Percentiles rank a stretch among this genome's conserved stretches.
These are phyloP conservation scores for Botrytis fragariae DNA, from an alignment of 2,329 filamentous ascomycete genomes.

Conservation along the genomic window DNA sequence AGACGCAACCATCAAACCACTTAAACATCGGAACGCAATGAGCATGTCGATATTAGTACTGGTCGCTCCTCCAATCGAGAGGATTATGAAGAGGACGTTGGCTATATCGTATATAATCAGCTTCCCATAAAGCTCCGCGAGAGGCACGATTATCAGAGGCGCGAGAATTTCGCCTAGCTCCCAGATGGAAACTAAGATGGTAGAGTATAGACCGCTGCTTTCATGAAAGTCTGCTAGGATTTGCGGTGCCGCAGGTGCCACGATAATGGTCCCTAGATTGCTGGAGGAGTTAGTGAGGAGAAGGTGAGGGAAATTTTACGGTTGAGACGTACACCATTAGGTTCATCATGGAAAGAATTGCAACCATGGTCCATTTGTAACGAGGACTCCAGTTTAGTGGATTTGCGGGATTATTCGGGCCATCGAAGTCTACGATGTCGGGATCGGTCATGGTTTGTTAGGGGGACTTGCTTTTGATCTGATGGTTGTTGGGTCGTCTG, in stretches of 20 bases:
- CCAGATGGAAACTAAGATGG: not conserved
- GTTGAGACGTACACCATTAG: not conserved
- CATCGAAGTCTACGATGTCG: slow-evolving; percentile 21
- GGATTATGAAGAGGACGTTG: slow-evolving; percentile 50
- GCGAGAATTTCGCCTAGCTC: slow-evolving; percentile 38
- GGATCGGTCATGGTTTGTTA: not conserved
- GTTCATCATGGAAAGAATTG: not conserved
- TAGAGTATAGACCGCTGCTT: not conserved
- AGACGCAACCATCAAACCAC: slow-evolving; percentile 52
- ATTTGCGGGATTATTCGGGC: slow-evolving; percentile 22
- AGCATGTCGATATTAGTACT: slow-evolving; percentile 48
- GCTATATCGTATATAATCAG: slow-evolving; percentile 49
- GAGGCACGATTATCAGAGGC: slow-evolving; percentile 56
- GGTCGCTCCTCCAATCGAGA: slow-evolving; percentile 44
- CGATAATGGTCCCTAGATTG: not conserved
- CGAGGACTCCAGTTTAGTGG: slow-evolving; percentile 23
- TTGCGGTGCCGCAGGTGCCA: not conserved
- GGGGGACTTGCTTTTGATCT: no score
- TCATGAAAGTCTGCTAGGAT: not conserved
- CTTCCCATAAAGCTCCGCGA: slow-evolving; percentile 60
- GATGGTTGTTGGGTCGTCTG: no score
- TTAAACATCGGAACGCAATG: slow-evolving; percentile 58
- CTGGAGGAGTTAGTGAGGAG: not conserved
- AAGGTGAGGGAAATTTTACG: not conserved
- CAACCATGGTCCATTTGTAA: not conserved